phyloP scores from a whole-genome alignment of 2,329 filamentous ascomycete genomes.

The Ceratocystis destructans region DNA sequence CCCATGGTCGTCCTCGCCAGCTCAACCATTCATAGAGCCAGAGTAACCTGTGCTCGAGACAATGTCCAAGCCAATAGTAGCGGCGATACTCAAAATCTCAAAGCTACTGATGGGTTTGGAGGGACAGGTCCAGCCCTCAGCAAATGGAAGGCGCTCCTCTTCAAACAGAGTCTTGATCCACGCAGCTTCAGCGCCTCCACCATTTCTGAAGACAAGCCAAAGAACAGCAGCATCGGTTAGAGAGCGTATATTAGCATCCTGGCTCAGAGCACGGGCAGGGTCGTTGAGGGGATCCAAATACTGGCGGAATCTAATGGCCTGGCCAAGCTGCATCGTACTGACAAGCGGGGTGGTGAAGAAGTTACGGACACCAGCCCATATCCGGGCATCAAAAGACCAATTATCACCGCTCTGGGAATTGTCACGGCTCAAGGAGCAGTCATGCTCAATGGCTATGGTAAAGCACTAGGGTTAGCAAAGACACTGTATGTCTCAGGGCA shows the following conservation, averaged over 20 bases:
- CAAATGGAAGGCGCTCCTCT: conserved; percentile 18
- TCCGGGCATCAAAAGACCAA: conserved; percentile 24
- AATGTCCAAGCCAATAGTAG: conserved; percentile 7
- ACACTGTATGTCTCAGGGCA: accelerated
- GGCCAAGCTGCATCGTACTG: conserved; percentile 24
- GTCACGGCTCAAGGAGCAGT: conserved; percentile 25
- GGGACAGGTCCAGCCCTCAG: conserved; percentile 16
- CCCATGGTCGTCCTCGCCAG: no score
- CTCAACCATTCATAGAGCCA: no score
- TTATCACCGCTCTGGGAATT: conserved; percentile 26
- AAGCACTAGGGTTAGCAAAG: neutral
- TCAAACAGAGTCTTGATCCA: conserved; percentile 21
- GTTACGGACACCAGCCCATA: conserved; percentile 22
- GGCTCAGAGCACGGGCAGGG: conserved; percentile 22
- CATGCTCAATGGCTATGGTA: conserved; percentile 26
- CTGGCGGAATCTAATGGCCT: conserved; percentile 23
- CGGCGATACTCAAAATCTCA: conserved; percentile 9
- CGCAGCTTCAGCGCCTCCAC: conserved; percentile 20
- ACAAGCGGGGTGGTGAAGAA: conserved; percentile 22
- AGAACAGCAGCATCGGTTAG: conserved; percentile 22
- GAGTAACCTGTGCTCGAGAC: neutral
- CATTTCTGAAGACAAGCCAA: conserved; percentile 21
- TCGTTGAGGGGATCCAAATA: conserved; percentile 23
- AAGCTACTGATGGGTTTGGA: neutral
- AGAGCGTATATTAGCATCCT: conserved; percentile 19